Percentiles rank a stretch among this genome's conserved stretches.
Conservation (phyloP, 2,329 filamentous ascomycete species). For the Nemania sp. region DNA sequence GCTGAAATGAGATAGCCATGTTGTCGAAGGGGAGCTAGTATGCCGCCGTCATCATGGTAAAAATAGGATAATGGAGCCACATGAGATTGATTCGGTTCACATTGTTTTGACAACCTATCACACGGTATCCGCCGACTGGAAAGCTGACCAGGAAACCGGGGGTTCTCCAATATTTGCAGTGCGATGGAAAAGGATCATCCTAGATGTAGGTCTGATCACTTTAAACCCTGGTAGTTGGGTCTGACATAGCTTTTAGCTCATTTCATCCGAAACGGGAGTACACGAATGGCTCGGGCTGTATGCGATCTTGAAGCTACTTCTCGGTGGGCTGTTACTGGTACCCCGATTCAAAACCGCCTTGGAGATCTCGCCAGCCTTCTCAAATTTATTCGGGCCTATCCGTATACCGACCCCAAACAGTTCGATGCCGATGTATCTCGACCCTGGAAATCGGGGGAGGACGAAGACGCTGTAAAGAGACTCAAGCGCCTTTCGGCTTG, state of each 20-base stretch:
- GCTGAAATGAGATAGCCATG: not conserved
- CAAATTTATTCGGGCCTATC: slow-evolving; percentile 57
- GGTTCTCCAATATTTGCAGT: not conserved
- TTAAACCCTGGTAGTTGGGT: too few species aligned
- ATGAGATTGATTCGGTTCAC: not conserved
- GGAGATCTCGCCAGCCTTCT: slow-evolving; percentile 58
- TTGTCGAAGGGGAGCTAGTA: not conserved
- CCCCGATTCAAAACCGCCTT: slow-evolving; percentile 61
- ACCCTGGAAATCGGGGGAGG: slow-evolving; percentile 55
- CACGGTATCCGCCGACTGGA: slow-evolving; percentile 3
- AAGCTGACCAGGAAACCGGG: not conserved
- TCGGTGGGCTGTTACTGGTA: slow-evolving; percentile 63
- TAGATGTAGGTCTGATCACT: not conserved
- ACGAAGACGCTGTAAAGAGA: slow-evolving; percentile 53
- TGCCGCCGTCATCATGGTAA: not conserved
- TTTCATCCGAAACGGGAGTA: slow-evolving; percentile 52
- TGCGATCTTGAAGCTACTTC: slow-evolving; percentile 44
- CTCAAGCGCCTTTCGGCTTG: slow-evolving; percentile 52
- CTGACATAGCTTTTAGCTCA: slow-evolving; percentile 51
- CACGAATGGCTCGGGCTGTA: slow-evolving; percentile 47
- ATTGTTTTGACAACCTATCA: slow-evolving; percentile 2
- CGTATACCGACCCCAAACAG: slow-evolving; percentile 54
- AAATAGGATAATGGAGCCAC: not conserved
- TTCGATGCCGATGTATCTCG: slow-evolving; percentile 57
- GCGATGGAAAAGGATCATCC: not conserved